A percentile compares a stretch with the other conserved stretches of the same genome.
These are phyloP conservation scores for Penicillium coprophilum DNA, from an alignment of 495 filamentous ascomycete genomes.

Conservation along the genomic window DNA sequence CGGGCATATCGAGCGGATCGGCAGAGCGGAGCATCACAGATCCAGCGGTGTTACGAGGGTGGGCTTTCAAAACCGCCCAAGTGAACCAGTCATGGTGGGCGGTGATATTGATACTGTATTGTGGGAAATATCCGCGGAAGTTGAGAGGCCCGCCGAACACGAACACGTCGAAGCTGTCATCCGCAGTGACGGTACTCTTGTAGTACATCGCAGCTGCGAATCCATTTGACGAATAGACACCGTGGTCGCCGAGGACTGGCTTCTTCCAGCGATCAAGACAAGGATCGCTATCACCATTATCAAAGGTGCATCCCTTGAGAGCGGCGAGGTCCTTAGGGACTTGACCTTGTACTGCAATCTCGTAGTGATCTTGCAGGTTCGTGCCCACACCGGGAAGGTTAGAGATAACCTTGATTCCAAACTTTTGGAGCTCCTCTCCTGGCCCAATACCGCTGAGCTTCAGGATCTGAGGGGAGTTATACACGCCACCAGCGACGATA, in stretches of 20 bases:
- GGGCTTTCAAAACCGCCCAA: slow-evolving; percentile 57
- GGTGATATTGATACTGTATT: slow-evolving; percentile 33
- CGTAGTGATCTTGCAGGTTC: slow-evolving; percentile 67
- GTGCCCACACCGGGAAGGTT: slow-evolving; percentile 63
- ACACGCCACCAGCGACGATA: slow-evolving; percentile 58
- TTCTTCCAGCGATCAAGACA: slow-evolving; percentile 49
- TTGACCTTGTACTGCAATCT: slow-evolving; percentile 49
- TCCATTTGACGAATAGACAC: slow-evolving; percentile 51
- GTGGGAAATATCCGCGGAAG: slow-evolving; percentile 45
- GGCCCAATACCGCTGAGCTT: slow-evolving; percentile 66
- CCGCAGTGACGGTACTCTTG: slow-evolving; percentile 40
- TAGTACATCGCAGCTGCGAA: slow-evolving; percentile 48
- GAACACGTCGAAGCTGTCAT: slow-evolving; percentile 50
- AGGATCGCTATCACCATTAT: slow-evolving; percentile 30
- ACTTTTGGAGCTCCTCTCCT: slow-evolving; percentile 43
- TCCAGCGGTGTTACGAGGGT: slow-evolving; percentile 53
- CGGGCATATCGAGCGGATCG: slow-evolving; percentile 54
- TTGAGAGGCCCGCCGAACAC: slow-evolving; percentile 53
- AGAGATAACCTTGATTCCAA: slow-evolving; percentile 51
- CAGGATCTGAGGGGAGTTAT: slow-evolving; percentile 64
- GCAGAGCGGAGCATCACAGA: slow-evolving; percentile 49
- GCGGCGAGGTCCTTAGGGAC: slow-evolving; percentile 42
- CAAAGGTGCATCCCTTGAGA: slow-evolving; percentile 22
- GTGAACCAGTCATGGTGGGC: slow-evolving; percentile 37
- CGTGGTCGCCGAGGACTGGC: slow-evolving; percentile 35